Percentiles rank a stretch among this genome's conserved stretches.
phyloP scores from a whole-genome alignment of 257 asterid genomes.

The Gentiana macrophylla region DNA sequence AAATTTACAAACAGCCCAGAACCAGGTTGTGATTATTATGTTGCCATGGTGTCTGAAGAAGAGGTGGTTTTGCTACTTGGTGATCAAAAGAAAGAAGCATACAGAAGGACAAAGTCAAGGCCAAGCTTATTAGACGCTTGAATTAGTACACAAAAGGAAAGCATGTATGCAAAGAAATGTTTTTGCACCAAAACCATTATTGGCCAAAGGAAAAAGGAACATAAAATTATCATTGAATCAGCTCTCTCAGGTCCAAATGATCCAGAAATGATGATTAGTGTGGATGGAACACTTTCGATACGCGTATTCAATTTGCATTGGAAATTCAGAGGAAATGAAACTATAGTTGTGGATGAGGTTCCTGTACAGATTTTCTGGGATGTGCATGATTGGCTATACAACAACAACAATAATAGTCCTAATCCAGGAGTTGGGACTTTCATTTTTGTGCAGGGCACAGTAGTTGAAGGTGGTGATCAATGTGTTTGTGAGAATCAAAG shows the following conservation, averaged over 20 bases:
- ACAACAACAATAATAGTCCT: neutral
- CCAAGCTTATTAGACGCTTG: slow-evolving; percentile 34
- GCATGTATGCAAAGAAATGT: slow-evolving; percentile 57
- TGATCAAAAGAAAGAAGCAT: slow-evolving; percentile 61
- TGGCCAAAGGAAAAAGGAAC: slow-evolving; percentile 57
- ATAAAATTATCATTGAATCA: slow-evolving; percentile 51
- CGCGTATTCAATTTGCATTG: slow-evolving; percentile 65
- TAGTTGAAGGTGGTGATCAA: slow-evolving; percentile 14
- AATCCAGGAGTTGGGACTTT: slow-evolving; percentile 51
- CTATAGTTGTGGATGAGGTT: slow-evolving; percentile 40
- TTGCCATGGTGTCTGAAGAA: slow-evolving; percentile 48
- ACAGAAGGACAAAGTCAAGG: slow-evolving; percentile 40
- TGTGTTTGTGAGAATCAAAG: slow-evolving; percentile 4
- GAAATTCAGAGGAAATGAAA: slow-evolving; percentile 89
- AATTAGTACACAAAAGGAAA: slow-evolving; percentile 61
- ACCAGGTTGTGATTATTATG: slow-evolving; percentile 61
- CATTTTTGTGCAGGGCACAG: slow-evolving; percentile 42
- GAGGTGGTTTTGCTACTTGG: slow-evolving; percentile 57
- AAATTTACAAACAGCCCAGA: slow-evolving; percentile 50
- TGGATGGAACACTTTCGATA: slow-evolving; percentile 54
- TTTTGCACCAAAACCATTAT: slow-evolving; percentile 57
- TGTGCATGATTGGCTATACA: slow-evolving; percentile 77
- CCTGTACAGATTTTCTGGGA: slow-evolving; percentile 75
- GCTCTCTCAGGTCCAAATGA: slow-evolving; percentile 35
- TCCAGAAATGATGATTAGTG: slow-evolving; percentile 84